phyloP scores from a whole-genome alignment of 371 early-diverging fungal genomes.

The Paraphysoderma sedebokerense region DNA sequence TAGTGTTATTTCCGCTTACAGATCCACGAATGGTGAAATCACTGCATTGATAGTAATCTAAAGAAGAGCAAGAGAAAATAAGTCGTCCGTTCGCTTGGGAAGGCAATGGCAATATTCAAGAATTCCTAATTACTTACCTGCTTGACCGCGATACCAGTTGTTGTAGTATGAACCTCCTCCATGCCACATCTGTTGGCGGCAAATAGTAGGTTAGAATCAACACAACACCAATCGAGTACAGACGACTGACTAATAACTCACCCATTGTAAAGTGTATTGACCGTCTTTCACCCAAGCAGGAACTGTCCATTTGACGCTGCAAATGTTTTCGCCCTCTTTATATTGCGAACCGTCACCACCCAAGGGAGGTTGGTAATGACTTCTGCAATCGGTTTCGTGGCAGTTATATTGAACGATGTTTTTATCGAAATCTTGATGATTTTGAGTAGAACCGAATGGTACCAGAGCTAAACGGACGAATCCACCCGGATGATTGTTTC shows the following conservation, averaged over 20 bases:
- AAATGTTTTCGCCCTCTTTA: conserved; percentile 19
- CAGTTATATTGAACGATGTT: conserved; percentile 27
- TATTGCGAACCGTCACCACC: conserved; percentile 15
- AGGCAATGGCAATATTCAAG: too few species aligned
- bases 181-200: too few species aligned
- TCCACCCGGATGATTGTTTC: conserved; percentile 36
- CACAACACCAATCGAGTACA: too few species aligned
- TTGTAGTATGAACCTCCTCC: conserved; percentile 36
- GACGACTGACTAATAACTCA: too few species aligned
- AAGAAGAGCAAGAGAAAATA: too few species aligned
- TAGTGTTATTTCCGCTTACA: not conserved
- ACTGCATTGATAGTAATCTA: not conserved
- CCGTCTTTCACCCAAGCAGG: conserved; percentile 31
- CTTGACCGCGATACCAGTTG: conserved; percentile 17
- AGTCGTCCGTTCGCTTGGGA: too few species aligned
- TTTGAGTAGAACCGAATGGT: conserved; percentile 30
- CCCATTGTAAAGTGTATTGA: conserved; percentile 33
- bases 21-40: not conserved
- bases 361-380: conserved; percentile 7
- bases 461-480: conserved; percentile 36
- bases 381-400: conserved; percentile 33
- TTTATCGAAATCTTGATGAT: conserved; percentile 25
- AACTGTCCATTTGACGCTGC: conserved; percentile 23
- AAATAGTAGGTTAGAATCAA: too few species aligned
- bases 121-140: too few species aligned